These are phyloP conservation scores for Circinella minor DNA, from an alignment of 371 early-diverging fungal species.

Conservation along the genomic window DNA sequence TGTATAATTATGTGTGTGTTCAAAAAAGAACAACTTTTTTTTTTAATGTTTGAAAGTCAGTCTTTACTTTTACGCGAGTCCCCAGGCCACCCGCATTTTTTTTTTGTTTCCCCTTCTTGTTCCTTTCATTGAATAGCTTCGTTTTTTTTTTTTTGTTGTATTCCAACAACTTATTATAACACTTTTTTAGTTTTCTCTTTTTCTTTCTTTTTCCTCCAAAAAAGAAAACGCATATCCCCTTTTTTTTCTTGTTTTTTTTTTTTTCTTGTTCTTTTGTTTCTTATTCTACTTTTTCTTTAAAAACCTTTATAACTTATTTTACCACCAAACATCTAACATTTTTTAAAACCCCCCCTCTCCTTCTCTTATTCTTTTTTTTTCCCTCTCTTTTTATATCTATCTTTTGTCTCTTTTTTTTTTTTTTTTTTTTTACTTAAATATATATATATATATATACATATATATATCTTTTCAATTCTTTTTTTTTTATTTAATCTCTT, in stretches of 20 bases:
- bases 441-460: not conserved
- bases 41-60: constrained; percentile 2
- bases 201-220: not conserved
- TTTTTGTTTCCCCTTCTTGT: not conserved
- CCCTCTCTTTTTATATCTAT: not conserved
- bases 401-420: constrained; percentile 9
- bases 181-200: not conserved
- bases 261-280: constrained; percentile 7
- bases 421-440: not conserved
- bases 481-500: constrained; percentile 10
- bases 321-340: not conserved
- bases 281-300: not conserved
- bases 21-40: not conserved
- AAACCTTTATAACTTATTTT: constrained; percentile 5
- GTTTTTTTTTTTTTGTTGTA: no score
- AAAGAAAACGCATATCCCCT: not conserved
- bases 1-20: not conserved
- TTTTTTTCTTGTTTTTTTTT: constrained; percentile 8
- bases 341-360: constrained; percentile 11
- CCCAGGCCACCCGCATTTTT: constrained; percentile 8
- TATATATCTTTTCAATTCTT: no score
- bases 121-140: no score
- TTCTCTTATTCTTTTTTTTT: not conserved
- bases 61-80: constrained; percentile 1
- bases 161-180: no score